Evolutionary conservation across 2,329 filamentous ascomycete species (phyloP), one percentile per base, ranked within the genome.

Genomic region (Pestalotiopsis sp.): DNA sequence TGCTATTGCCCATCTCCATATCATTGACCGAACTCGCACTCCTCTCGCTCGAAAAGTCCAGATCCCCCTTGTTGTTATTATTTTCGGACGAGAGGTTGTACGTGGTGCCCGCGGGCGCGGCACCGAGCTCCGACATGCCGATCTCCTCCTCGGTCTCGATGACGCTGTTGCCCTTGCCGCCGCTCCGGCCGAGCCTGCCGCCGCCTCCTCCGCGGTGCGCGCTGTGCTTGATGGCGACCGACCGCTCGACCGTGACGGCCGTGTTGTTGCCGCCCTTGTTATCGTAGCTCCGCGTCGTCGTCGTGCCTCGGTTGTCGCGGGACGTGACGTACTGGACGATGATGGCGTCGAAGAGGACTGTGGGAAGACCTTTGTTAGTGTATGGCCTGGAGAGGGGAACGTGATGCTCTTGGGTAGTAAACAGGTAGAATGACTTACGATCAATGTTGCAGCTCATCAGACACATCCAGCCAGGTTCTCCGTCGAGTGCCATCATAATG

Each of bases 361-460:
- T 11, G 39, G n/a, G n/a, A 41, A 9, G 12, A 49, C 3, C 0
- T 5, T 5, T 25, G 20, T 27, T n/a, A 39, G 59, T 61, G 9
- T 20, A 20, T 9, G 17, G 17, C 9, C 5, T 38, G 11, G 9
- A 12, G 9, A 27, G 3, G 12, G 5, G 2, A 2, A 31, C 9
- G 2, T 31, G 6, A 1, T 31, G 27, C 27, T 36, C 9, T 61
- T 14, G 14, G 6, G 27, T 20, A 2, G 13, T 1, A n/a, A 7
- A 9, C 12, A 13, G 9, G 2, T 12, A 39, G 27, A 4, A 9
- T 79, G 11, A 64, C 83, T 74, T 77, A 89, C 88, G 85, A 74
- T 91, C 89, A 69, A 84, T 82, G 73, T 91, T 91, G 74, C 89
- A 92, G 73, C 87, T 88, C 81, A 90, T 88, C 4, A 91, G 82